These are phyloP conservation scores for Anthracocystis setariae DNA, from an alignment of 1,284 basidiomycete species.

Conservation along the genomic window DNA sequence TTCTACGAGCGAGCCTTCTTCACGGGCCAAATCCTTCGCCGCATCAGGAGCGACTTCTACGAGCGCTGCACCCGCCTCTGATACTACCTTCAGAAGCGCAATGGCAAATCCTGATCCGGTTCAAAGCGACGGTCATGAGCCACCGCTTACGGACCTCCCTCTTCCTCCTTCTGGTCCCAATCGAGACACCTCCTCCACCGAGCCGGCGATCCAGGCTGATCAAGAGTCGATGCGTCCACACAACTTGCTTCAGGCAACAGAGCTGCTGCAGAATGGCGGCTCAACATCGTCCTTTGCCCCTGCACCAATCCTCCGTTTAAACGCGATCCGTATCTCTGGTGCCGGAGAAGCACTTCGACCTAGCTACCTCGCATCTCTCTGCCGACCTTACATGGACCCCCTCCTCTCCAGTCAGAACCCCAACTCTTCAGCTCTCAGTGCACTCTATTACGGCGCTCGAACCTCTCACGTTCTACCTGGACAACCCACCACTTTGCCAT, in stretches of 20 bases:
- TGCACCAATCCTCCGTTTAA: conserved; percentile 69
- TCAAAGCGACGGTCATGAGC: conserved; percentile 5
- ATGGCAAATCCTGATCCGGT: conserved; percentile 17
- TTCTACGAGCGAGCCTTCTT: conserved; percentile 10
- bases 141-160: conserved; percentile 26
- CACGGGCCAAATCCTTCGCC: conserved; percentile 1
- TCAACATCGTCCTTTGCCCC: conserved; percentile 27
- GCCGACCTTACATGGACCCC: conserved; percentile 75
- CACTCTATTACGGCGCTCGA: conserved; percentile 66
- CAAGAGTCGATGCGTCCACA: conserved; percentile 27
- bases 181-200: conserved; percentile 1
- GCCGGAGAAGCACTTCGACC: conserved; percentile 76
- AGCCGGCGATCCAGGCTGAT: neutral
- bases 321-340: conserved; percentile 82
- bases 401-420: conserved; percentile 35
- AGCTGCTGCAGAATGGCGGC: conserved; percentile 35
- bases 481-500: conserved; percentile 56
- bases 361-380: conserved; percentile 81
- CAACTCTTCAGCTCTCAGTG: conserved; percentile 34
- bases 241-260: conserved; percentile 53
- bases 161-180: conserved; percentile 16
- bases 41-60: neutral
- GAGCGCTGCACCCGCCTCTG: neutral
- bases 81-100: conserved; percentile 20
- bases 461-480: conserved; percentile 51